Base-by-base conservation (phyloP, 148 eudicot genomes). In the Limonium bicolor region DNA sequence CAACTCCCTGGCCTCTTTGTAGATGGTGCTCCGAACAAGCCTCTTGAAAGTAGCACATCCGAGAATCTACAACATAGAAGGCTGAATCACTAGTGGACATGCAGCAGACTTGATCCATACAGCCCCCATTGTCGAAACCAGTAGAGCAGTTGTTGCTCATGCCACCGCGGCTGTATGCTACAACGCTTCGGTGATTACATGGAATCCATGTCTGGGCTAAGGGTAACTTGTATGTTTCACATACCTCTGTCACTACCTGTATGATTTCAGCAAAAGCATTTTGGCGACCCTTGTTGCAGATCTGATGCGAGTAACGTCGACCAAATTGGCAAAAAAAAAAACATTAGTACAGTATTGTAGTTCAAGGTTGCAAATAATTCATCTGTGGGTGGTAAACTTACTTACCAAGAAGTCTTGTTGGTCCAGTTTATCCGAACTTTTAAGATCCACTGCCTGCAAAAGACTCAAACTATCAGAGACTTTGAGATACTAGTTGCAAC, bases 141-240 rank as follows among this genome's bases (percentile, higher is more conserved):
- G 92, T 81, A 56, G 92, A 77, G 63, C 95, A 90, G 59, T 70
- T 75, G 57, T 90, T 80, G 72, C 55, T 77, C 21, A 74, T 42
- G 51, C 92, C 94, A 39, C 95, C 95, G n/a, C n/a, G n/a, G n/a
- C 88, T 93, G 55, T 76, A 50, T 11, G 95, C 72, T 25, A 90
- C 70, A 61, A 85, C 72, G 61, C 67, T 85, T 22, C 88, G 67
- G 53, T 85, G 93, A 63, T 69, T 74, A 71, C 95, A 85, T 2
- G 95, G 94, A 21, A 84, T 81, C 99, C 99, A 90, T 13, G 95
- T 85, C 70, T 92, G 99, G 56, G 99, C 99, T 57, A 92, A 73
- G 22, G 99, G 99, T 27, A 92, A 22, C 36, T 79, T 73, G 51
- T 85, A 73, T 33, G 78, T 73, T 62, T 92, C 99, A 60, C 95